A percentile compares a stretch with the other conserved stretches of the same genome.
Evolutionary conservation across 441 rosid species (phyloP).

Genomic region (Erodium trifolium): DNA sequence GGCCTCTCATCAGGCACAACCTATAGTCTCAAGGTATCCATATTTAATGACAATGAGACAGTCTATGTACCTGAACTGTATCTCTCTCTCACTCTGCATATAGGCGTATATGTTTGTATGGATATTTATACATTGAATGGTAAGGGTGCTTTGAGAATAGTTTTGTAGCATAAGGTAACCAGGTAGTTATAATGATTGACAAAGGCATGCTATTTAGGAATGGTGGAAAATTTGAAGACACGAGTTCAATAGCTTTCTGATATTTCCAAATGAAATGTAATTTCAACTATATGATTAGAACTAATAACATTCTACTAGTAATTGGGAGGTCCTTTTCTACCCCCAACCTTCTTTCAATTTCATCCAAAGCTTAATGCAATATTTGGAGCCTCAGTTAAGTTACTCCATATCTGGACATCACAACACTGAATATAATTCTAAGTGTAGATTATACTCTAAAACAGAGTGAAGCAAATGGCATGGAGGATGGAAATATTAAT

Average conservation of each 20-base stretch:
- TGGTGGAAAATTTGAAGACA: background rate
- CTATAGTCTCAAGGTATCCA: conserved; percentile 78
- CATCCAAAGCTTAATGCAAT: background rate
- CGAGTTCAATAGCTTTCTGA: background rate
- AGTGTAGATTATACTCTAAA: background rate
- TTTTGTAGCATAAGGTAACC: background rate
- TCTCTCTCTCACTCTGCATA: background rate
- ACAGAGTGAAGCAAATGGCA: conserved; percentile 1
- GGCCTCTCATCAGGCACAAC: conserved; percentile 41
- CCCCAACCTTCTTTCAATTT: background rate
- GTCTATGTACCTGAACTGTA: background rate
- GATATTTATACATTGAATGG: background rate
- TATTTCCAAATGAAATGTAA: background rate
- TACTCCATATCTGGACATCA: conserved; percentile 2
- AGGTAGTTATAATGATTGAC: background rate
- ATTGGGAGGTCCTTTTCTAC: background rate
- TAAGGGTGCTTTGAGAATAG: background rate
- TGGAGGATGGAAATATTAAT: background rate
- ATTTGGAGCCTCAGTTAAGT: background rate
- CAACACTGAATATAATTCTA: background rate
- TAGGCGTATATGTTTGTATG: background rate
- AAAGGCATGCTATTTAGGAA: background rate
- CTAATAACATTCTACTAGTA: background rate
- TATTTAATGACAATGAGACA: conserved; percentile 8
- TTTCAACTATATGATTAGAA: background rate